phyloP scores from a whole-genome alignment of 2,329 filamentous ascomycete species.

The Aspergillus tubingensis region DNA sequence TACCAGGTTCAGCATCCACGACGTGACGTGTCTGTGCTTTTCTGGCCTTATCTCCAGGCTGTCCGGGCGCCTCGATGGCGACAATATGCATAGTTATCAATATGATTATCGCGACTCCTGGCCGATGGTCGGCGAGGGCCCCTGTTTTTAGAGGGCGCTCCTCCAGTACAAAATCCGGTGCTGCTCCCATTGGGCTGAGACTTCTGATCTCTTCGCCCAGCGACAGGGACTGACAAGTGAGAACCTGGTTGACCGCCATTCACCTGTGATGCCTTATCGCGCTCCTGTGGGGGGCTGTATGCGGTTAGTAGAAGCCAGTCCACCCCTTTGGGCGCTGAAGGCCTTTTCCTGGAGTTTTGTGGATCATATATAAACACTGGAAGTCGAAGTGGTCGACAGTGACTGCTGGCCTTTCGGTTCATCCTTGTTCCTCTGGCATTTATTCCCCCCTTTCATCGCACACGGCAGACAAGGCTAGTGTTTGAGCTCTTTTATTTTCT shows the following conservation, averaged over 20 bases:
- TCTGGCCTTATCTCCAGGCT: conserved; percentile 5
- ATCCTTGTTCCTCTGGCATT: background rate
- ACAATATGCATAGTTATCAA: background rate
- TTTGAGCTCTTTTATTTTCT: background rate
- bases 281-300: conserved; percentile 16
- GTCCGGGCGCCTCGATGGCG: background rate
- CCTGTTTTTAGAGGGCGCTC: background rate
- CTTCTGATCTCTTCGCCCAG: background rate
- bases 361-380: background rate
- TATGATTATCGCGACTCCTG: conserved; percentile 5
- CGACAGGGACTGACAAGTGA: background rate
- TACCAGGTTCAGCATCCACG: background rate
- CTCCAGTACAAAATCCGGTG: conserved; percentile 9
- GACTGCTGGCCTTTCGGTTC: background rate
- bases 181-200: conserved; percentile 6
- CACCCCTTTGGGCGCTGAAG: background rate
- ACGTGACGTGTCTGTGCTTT: background rate
- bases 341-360: background rate
- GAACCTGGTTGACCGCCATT: conserved; percentile 14
- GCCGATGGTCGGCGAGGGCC: conserved; percentile 7
- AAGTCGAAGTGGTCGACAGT: background rate
- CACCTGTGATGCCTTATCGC: conserved; percentile 30
- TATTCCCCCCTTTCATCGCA: background rate
- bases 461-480: background rate
- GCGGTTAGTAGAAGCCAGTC: background rate